Evolutionary conservation across 1,139 yeast genomes (phyloP), one percentile per base, ranked within the genome.

Genomic region (Geotrichum fermentans): DNA sequence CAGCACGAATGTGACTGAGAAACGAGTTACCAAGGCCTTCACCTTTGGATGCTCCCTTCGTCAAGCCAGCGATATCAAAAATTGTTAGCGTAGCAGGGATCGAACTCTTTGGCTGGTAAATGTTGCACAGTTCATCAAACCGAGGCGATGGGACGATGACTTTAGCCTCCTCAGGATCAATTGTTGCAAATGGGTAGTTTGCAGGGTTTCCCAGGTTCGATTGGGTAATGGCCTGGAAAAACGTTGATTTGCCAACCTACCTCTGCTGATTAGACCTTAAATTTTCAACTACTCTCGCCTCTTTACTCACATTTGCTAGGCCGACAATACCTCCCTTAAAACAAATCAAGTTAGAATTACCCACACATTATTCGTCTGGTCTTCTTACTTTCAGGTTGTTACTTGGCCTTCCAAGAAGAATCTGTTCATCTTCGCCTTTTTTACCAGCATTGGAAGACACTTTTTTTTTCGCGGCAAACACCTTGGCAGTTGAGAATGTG

Each of bases 11-110:
- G 70, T 89, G 90, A 60, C 96, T 84, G 70, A 90, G 80, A 79
- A 90, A 90, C 60, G 94, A 92, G 72, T 90, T 89, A 69, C 97
- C 97, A 62, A 90, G 79, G 65, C 97, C 97, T 72, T 89, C 96
- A 71, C 97, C 97, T 50, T 89, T 83, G 55, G 88, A 83, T 44
- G 97, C 97, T 69, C 96, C 96, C 69, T 86, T 85, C 56, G 96
- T 87, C 67, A 89, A 78, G 69, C 97, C 97, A 51, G 97, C 97
- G 73, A 89, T 89, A 73, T 89, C 97, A 65, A 86, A 88, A 55
- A 90, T 79, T 55, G 96, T 88, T 73, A 89, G 79, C 63, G 75
- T 84, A 16, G 97, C 96, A 51, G 96, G 96, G 54, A 87, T 87
- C 44, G 52, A 55, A 64, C 80, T 82, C 54, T 81, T 74, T 51